Base-by-base conservation (phyloP, 805 yeast species). In the Kregervanrija delftensis region DNA sequence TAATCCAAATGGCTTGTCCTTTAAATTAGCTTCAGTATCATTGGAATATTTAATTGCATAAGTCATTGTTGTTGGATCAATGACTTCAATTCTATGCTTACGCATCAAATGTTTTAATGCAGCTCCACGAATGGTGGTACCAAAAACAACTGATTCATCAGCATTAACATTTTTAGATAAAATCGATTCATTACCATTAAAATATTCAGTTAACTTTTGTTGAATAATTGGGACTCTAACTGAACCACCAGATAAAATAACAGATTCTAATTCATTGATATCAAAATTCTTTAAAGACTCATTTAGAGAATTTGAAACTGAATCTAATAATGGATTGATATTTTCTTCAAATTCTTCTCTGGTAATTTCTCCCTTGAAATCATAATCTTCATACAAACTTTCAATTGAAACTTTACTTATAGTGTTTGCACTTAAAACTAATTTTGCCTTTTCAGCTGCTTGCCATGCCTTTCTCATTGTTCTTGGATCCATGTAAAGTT, bases 71-170 rank as follows among this genome's bases (percentile, higher is more conserved):
- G 38, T 44, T 32, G 41, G 50, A 16, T 49, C 49, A 35, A 42
- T 37, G 11, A 50, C 17, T 15, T 48, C 37, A 40, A 87, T 72
- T 37, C 77, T 79, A 53, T 77, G 77, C 6, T 85, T 72, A 52
- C 81, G 77, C 61, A 80, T 83, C 55, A 80, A 74, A 35, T 79
- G 74, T n/a, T 88, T 78, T 34, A 87, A 68, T 40, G 79, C 72
- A 35, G 88, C 83, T 15, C 93, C 98, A 51, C 89, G 76, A 34
- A 85, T 68, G n/a, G 96, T 79, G 2, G 95, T 79, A 41, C 99
- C 99, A 55, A 86, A 72, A 11, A 87, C 96, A 42, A 87, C 87
- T 38, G 97, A 81, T 67, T 93, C 99, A 64, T 93, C 99, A 0
- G 99, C 93, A 63, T 93, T 93, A 38, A 93, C 95, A 42, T 83